Evolutionary conservation across 306 rosid genomes (phyloP).

Genomic region (Sesbania bispinosa): DNA sequence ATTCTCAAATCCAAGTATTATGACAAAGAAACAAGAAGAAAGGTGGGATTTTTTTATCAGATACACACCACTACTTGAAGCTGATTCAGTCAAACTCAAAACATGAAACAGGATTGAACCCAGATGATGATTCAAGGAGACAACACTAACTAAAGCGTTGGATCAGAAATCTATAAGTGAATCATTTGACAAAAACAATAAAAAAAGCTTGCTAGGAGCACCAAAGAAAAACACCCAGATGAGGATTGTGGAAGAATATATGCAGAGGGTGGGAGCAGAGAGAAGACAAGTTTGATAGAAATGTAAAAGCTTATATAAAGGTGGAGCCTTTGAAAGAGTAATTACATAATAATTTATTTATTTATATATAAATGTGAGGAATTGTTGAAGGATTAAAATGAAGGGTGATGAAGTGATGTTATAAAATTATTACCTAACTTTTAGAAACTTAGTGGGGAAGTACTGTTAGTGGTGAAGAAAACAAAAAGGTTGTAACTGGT

Average conservation of each 20-base stretch:
- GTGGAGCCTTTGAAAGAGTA: constrained; percentile 3
- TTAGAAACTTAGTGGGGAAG: background rate
- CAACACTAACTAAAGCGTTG: background rate
- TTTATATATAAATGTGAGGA: background rate
- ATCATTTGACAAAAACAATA: background rate
- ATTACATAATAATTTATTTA: background rate
- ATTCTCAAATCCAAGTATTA: constrained; percentile 14
- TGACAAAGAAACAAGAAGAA: background rate
- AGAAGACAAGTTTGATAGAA: constrained; percentile 26
- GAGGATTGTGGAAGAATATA: background rate
- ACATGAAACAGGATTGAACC: background rate
- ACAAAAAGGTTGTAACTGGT: background rate
- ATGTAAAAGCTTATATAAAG: constrained; percentile 16
- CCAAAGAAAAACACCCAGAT: constrained; percentile 15
- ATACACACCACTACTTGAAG: background rate
- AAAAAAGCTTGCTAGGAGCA: background rate
- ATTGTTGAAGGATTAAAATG: background rate
- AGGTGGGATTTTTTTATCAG: background rate
- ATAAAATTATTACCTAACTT: background rate
- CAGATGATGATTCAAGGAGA: background rate
- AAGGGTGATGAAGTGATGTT: background rate
- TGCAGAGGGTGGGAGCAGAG: constrained; percentile 17
- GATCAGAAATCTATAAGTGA: constrained; percentile 22
- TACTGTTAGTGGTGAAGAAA: background rate
- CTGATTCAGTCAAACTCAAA: constrained; percentile 20